Evolutionary conservation across 2,329 filamentous ascomycete genomes (phyloP), one percentile per base, ranked within the genome.

Genomic region (Graphiopsis chlorocephala): DNA sequence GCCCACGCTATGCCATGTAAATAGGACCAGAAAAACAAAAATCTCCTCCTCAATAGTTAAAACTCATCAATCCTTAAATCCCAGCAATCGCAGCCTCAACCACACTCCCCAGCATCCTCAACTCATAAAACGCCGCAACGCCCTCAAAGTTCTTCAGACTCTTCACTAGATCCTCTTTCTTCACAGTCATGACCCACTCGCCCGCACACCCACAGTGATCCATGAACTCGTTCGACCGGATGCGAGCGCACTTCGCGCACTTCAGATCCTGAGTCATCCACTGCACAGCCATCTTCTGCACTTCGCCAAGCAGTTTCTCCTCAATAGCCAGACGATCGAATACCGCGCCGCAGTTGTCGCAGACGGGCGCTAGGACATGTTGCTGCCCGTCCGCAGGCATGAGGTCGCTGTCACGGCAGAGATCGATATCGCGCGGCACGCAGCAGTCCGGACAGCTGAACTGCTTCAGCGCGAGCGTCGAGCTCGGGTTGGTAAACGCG

Each of bases 151-250:
- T 90, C 48, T 77, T 83, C 72, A 98, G 72, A 74, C 81, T 85
- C 74, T 82, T 86, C 72, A 85, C 78, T 28, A 94, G 80, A 29
- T 90, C 90, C 31, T 84, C 86, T 68, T 84, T 83, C 70, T 88
- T 85, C 66, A 93, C 83, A 23, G 88, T 91, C 69, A 87, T 87
- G 20, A 83, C 84, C 95, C 95, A 99, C 65, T 86, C 85, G 3
- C 95, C 95, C 67, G 91, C 92, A 81, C 95, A 99, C 12, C 89
- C 90, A 78, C 96, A 99, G 78, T 98, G 93, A 77, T 97, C 94
- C 88, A 95, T 93, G 72, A 98, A 96, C 73, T 97, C 94, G 75
- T 97, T 98, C 47, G 91, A 84, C 74, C 92, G 83, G 45, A 97
- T 78, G 4, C 79, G 72, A 48, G 77, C 77, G 71, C 86, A 88